Evolutionary conservation across 2,329 filamentous ascomycete genomes (phyloP).

Genomic region (Alternaria alternata): DNA sequence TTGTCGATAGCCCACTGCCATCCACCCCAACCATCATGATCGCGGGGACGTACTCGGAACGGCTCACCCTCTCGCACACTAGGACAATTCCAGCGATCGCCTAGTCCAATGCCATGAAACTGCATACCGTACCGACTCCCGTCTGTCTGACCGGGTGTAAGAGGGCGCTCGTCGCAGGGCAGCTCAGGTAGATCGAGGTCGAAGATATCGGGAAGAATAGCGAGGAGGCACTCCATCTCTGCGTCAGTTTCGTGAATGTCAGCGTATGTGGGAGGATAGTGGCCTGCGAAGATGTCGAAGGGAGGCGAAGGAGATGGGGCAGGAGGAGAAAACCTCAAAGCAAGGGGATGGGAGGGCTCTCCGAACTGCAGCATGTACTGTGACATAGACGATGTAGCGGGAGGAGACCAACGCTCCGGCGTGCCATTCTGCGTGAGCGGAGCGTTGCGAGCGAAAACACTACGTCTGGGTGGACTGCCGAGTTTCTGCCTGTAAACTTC

Average conservation of each 20-base stretch:
- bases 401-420: background rate
- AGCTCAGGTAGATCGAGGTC: conserved; percentile 11
- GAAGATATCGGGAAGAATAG: conserved; percentile 19
- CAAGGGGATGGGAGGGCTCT: background rate
- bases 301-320: background rate
- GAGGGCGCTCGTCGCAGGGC: conserved; percentile 21
- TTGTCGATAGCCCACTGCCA: conserved; percentile 26
- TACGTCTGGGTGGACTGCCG: background rate
- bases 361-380: conserved; percentile 1
- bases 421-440: background rate
- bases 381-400: background rate
- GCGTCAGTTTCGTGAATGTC: conserved; percentile 23
- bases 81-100: conserved; percentile 23
- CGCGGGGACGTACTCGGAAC: conserved; percentile 24
- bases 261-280: conserved; percentile 10
- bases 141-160: conserved; percentile 25
- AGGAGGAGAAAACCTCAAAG: background rate
- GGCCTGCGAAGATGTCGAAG: conserved; percentile 12
- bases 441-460: background rate
- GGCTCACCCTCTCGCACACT: background rate
- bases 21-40: conserved; percentile 34
- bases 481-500: conserved; percentile 17
- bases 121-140: conserved; percentile 30
- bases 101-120: conserved; percentile 22
- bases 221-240: conserved; percentile 16